A percentile compares a stretch with the other conserved stretches of the same genome.
These are phyloP conservation scores for Neurospora sp. DNA, from an alignment of 495 filamentous ascomycete species.

Conservation along the genomic window DNA sequence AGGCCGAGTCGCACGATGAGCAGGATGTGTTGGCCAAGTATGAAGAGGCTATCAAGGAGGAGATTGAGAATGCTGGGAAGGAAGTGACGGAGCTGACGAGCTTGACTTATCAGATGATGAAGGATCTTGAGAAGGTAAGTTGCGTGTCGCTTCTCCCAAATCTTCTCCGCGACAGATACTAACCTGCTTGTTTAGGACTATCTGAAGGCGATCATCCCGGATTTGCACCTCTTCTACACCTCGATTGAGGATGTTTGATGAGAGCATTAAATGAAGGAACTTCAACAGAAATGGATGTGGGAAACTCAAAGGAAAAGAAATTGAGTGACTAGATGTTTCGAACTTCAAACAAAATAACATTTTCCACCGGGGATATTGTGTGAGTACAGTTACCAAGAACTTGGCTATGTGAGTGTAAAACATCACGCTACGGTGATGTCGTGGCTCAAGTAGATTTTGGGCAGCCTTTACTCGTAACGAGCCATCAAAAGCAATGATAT, in stretches of 20 bases:
- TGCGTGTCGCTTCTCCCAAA: neutral
- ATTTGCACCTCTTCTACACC: neutral
- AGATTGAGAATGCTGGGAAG: neutral
- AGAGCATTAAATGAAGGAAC: neutral
- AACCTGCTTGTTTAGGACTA: neutral
- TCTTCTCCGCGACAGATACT: neutral
- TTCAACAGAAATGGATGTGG: neutral
- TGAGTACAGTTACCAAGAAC: neutral
- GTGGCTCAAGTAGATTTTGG: neutral
- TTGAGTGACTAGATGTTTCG: neutral
- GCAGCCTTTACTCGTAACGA: neutral
- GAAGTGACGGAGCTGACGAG: neutral
- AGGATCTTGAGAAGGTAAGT: neutral
- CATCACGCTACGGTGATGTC: neutral
- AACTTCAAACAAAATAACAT: neutral
- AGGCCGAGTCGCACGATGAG: neutral
- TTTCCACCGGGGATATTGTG: neutral
- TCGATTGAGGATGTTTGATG: neutral
- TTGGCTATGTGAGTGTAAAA: neutral
- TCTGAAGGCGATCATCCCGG: neutral
- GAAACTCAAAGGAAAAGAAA: neutral
- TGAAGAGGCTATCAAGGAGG: neutral
- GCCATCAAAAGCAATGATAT: neutral
- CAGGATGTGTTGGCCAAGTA: neutral
- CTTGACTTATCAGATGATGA: neutral